phyloP scores from a whole-genome alignment of 73 alveolate species.

The Loxodes magnus region DNA sequence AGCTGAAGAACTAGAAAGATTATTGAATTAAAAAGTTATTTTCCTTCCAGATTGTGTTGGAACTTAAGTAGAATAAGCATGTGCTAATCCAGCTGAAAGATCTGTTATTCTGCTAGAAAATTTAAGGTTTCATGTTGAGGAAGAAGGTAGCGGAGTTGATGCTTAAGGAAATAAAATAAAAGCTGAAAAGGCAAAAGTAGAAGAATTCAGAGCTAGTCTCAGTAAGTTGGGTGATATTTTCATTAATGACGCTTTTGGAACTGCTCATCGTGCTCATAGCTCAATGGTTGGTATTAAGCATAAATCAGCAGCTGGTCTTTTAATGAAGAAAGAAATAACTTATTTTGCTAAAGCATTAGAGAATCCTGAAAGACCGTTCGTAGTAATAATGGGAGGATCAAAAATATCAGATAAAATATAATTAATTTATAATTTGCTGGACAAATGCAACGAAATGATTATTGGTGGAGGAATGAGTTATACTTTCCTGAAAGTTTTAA shows the following conservation, averaged over 20 bases:
- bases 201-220: slow-evolving; percentile 51
- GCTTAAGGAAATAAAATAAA: slow-evolving; percentile 55
- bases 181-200: slow-evolving; percentile 49
- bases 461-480: slow-evolving; percentile 98
- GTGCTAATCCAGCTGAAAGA: slow-evolving; percentile 58
- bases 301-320: slow-evolving; percentile 85
- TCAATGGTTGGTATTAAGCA: slow-evolving; percentile 86
- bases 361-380: slow-evolving; percentile 79
- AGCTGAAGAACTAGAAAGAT: slow-evolving; percentile 68
- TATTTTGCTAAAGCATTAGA: slow-evolving; percentile 84
- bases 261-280: slow-evolving; percentile 93
- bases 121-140: slow-evolving; percentile 84
- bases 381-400: slow-evolving; percentile 95
- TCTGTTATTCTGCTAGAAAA: slow-evolving; percentile 79
- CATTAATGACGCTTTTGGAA: slow-evolving; percentile 92
- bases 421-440: slow-evolving; percentile 67
- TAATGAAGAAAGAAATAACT: slow-evolving; percentile 82
- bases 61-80: slow-evolving; percentile 53
- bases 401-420: slow-evolving; percentile 87
- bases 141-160: slow-evolving; percentile 81
- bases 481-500: slow-evolving; percentile 76
- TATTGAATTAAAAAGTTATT: slow-evolving; percentile 42
- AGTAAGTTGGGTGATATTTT: slow-evolving; percentile 70
- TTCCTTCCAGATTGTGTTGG: slow-evolving; percentile 65
- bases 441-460: slow-evolving; percentile 80